Evolutionary conservation across 78 protist genomes (phyloP), one percentile per base, ranked within the genome.

Genomic region (Bigelowiella natans): DNA sequence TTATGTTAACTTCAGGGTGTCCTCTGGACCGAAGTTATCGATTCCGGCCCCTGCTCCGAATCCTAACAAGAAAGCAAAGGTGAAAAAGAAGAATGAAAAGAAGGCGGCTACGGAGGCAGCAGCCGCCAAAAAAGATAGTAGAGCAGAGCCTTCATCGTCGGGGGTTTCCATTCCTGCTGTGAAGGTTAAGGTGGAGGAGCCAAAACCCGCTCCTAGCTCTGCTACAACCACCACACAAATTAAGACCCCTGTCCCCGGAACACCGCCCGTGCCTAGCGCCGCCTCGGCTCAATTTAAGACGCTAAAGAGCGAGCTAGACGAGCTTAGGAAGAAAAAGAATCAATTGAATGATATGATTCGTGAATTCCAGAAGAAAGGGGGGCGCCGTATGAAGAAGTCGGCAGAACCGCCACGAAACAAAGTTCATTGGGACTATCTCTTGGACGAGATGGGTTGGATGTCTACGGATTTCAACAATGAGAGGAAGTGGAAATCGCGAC

Each of bases 401-500:
- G 73, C 73, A 26, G 73, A 51, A 18, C 73, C 73, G 7, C 73
- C 73, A 51, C 73, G 73, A 51, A 51, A 51, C 73, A 51, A 51
- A 18, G 29, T 28, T 26, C 86, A 83, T 34, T 83, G 86, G 86
- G 86, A 83, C 11, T 83, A 83, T 28, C 86, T 83, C 3, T 11
- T 83, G 11, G 86, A 83, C 29, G 86, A 83, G 11, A 83, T 83
- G 86, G 29, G 29, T 2, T 83, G 86, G 86, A 83, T 83, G 86
- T 7, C 11, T 26, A 83, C 11, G 86, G 86, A 83, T 34, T 83
- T 83, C 86, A 28, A 30, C 11, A 28, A 7, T 26, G 86, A 83
- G 29, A 7, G 86, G 38, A 83, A 83, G 86, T 83, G 86, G 86
- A 83, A 83, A 28, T 30, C 38, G 3, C 11, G 38, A 18, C 86